Percentiles rank a stretch among this genome's conserved stretches.
Conservation (phyloP, 352 stramenopile genomes). For the Lagenidium giganteum region DNA sequence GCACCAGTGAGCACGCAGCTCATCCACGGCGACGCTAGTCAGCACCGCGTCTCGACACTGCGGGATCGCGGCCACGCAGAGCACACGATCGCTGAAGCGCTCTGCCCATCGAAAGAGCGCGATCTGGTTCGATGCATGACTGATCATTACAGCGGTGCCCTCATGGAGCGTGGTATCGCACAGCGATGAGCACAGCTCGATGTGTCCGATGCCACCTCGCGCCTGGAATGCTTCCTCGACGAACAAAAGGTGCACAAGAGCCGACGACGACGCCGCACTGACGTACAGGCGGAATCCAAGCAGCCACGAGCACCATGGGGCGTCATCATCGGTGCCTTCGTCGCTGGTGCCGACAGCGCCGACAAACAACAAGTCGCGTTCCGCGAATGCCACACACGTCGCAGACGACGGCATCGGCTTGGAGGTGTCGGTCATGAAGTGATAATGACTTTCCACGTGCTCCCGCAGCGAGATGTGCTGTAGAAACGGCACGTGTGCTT, state of each 20-base stretch:
- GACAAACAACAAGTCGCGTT: constrained; percentile 37
- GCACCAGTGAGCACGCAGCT: constrained; percentile 30
- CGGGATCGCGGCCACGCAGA: constrained; percentile 29
- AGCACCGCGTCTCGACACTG: constrained; percentile 6
- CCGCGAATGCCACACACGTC: constrained; percentile 37
- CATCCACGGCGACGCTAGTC: constrained; percentile 8
- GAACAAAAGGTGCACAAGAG: constrained; percentile 47
- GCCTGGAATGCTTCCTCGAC: constrained; percentile 1
- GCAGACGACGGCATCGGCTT: constrained; percentile 3
- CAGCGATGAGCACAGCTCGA: constrained; percentile 4
- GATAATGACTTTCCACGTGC: constrained; percentile 8
- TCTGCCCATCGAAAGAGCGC: constrained; percentile 52
- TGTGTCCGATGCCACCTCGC: not conserved
- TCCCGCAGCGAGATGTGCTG: constrained; percentile 36
- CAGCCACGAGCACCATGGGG: constrained; percentile 15
- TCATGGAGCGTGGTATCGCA: constrained; percentile 19
- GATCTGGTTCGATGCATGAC: too few species aligned
- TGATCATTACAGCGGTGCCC: constrained; percentile 4
- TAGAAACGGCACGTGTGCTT: constrained; percentile 22
- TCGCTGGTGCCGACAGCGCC: constrained; percentile 13
- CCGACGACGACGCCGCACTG: constrained; percentile 4
- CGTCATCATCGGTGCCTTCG: not conserved
- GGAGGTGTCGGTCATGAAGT: too few species aligned
- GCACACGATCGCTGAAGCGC: constrained; percentile 41
- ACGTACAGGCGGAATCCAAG: constrained; percentile 50